phyloP scores from a whole-genome alignment of 2,329 filamentous ascomycete species.

The Colletotrichum trifolii region DNA sequence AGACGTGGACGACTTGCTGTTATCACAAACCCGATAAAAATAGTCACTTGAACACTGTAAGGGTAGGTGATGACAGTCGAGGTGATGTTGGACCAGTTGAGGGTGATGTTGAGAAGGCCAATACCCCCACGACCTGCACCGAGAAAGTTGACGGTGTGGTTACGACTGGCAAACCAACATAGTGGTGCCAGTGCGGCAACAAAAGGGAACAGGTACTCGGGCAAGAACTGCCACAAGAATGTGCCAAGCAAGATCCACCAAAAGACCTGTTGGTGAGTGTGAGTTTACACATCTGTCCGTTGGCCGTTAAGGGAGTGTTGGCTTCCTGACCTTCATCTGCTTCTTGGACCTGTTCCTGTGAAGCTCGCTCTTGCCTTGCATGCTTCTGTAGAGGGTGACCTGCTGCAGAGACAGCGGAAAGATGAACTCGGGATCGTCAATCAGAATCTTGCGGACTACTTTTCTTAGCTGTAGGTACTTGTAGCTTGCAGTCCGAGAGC shows the following conservation, averaged over 20 bases:
- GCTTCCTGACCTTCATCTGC: conserved; percentile 18
- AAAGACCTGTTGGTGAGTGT: conserved; percentile 59
- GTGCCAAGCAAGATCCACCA: conserved; percentile 63
- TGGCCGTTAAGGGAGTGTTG: too few relatives aligned
- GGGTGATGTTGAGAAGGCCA: conserved; percentile 68
- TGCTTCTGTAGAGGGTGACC: conserved; percentile 31
- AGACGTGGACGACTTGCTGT: conserved; percentile 9
- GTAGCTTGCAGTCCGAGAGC: not conserved
- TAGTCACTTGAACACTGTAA: conserved; percentile 67
- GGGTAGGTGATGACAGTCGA: conserved; percentile 62
- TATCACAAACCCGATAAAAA: conserved; percentile 65
- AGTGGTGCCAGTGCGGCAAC: conserved; percentile 69
- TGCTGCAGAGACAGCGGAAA: conserved; percentile 30
- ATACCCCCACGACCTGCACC: conserved; percentile 71
- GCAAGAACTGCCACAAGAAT: conserved; percentile 71
- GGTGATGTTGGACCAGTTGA: conserved; percentile 72
- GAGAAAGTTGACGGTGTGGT: conserved; percentile 68
- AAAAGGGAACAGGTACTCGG: conserved; percentile 70
- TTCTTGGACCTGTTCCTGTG: conserved; percentile 21
- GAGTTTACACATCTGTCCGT: not conserved
- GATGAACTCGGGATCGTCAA: conserved; percentile 66
- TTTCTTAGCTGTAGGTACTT: not conserved
- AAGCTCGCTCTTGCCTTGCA: conserved; percentile 31
- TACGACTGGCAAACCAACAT: conserved; percentile 71
- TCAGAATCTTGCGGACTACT: conserved; percentile 57